Percentiles rank a stretch among this genome's conserved stretches.
Evolutionary conservation across 169 alveolate genomes (phyloP).

Genomic region (Plasmodium gallinaceum): DNA sequence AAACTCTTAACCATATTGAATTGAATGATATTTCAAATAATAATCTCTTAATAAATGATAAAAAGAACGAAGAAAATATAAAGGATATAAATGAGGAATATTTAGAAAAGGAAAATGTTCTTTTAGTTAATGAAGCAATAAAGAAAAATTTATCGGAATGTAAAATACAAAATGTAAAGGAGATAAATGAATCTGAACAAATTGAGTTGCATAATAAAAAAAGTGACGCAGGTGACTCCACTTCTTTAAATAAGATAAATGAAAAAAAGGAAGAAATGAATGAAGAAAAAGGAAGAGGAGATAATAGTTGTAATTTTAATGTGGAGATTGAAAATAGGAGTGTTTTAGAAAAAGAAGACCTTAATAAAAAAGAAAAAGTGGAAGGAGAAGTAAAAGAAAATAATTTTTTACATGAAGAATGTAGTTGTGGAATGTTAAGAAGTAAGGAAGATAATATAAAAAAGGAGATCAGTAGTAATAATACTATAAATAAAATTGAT

Average conservation of each 20-base stretch:
- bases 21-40: background rate
- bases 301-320: background rate
- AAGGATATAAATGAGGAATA: background rate
- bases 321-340: background rate
- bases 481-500: background rate
- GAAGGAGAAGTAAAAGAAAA: background rate
- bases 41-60: background rate
- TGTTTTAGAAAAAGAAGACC: background rate
- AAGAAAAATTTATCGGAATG: constrained; percentile 2
- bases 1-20: background rate
- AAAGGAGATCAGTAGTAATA: background rate
- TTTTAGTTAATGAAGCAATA: background rate
- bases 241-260: background rate
- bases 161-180: constrained; percentile 14
- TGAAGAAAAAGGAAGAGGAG: background rate
- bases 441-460: background rate
- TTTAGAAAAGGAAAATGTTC: background rate
- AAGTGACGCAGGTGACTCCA: constrained; percentile 8
- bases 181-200: constrained; percentile 13
- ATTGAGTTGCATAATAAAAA: constrained; percentile 17
- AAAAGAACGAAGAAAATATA: background rate
- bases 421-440: background rate
- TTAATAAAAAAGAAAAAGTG: background rate
- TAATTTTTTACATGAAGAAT: background rate
- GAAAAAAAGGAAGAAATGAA: background rate